Conservation (phyloP, 352 stramenopile genomes). For the Thraustochytrium sp. region DNA sequence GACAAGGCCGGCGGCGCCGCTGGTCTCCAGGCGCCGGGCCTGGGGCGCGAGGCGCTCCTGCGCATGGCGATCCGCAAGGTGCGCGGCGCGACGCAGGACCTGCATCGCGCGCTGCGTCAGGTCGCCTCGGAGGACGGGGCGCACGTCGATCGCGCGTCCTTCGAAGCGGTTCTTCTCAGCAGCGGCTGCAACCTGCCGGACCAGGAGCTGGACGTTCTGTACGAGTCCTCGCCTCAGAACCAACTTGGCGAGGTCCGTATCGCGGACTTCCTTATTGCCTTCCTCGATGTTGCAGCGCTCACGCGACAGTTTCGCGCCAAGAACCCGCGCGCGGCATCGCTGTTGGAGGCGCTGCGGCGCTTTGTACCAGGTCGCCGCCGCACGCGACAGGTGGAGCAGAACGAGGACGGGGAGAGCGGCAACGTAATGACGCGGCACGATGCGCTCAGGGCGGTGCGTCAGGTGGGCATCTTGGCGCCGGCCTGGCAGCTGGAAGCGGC, state of each 20-base stretch:
- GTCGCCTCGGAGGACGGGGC: neutral
- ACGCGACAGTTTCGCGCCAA: neutral
- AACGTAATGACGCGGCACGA: neutral
- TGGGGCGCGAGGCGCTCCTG: neutral
- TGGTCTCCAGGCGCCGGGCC: too few species aligned
- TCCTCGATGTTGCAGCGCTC: neutral
- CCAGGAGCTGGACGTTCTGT: neutral
- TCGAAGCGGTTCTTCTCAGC: neutral
- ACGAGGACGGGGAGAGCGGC: neutral
- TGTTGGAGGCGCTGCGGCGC: slow-evolving; percentile 6
- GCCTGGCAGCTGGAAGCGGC: slow-evolving; percentile 17
- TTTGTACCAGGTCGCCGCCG: neutral
- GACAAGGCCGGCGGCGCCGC: neutral
- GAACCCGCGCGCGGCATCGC: neutral
- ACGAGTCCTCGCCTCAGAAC: neutral
- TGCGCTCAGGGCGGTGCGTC: neutral
- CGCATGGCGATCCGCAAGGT: slow-evolving; percentile 37
- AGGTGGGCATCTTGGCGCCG: neutral
- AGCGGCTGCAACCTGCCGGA: neutral
- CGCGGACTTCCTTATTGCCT: slow-evolving; percentile 12
- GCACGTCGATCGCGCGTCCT: neutral
- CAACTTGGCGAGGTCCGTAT: neutral
- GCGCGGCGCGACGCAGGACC: neutral
- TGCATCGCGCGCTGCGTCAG: neutral
- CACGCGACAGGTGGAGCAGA: neutral